These are phyloP conservation scores for Avena insularis DNA, from an alignment of 176 grass and related monocot species.

Conservation along the genomic window DNA sequence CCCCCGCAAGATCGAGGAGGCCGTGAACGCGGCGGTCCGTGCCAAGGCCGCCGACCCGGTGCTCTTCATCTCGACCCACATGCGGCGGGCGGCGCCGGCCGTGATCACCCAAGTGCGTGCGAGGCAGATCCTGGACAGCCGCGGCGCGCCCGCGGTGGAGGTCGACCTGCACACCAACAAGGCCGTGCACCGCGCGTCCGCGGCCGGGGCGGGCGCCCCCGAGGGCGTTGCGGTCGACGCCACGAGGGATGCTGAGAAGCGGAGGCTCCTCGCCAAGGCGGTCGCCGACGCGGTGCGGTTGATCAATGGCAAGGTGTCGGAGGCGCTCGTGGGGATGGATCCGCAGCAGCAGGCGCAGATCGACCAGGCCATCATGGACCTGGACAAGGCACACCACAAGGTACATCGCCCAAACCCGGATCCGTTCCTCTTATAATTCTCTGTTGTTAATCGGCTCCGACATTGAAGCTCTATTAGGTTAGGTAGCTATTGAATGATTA, in stretches of 20 bases:
- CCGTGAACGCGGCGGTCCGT: conserved; percentile 97
- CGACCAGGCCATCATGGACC: conserved; percentile 98
- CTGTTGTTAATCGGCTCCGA: conserved; percentile 17
- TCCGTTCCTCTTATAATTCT: not conserved
- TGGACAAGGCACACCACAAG: conserved; percentile 95
- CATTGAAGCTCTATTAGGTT: conserved; percentile 43
- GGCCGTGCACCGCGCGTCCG: conserved; percentile 89
- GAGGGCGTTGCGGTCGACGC: conserved; percentile 55
- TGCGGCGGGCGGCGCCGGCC: conserved; percentile 72
- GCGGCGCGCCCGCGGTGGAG: conserved; percentile 81
- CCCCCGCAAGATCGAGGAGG: conserved; percentile 94
- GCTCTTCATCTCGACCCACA: conserved; percentile 93
- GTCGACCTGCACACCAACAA: conserved; percentile 97
- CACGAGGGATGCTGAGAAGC: conserved; percentile 66
- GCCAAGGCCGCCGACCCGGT: conserved; percentile 77
- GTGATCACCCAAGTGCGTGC: conserved; percentile 91
- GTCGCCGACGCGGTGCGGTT: conserved; percentile 76
- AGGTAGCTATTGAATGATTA: conserved; percentile 13
- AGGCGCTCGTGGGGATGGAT: conserved; percentile 96
- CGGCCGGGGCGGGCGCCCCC: conserved; percentile 46
- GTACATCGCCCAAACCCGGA: conserved; percentile 37
- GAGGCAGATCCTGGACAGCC: conserved; percentile 88
- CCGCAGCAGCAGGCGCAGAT: conserved; percentile 91
- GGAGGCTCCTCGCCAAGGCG: conserved; percentile 74
- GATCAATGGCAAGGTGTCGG: conserved; percentile 92